These are phyloP conservation scores for Chara braunii DNA, from an alignment of 139 green algal genomes.

Conservation along the genomic window DNA sequence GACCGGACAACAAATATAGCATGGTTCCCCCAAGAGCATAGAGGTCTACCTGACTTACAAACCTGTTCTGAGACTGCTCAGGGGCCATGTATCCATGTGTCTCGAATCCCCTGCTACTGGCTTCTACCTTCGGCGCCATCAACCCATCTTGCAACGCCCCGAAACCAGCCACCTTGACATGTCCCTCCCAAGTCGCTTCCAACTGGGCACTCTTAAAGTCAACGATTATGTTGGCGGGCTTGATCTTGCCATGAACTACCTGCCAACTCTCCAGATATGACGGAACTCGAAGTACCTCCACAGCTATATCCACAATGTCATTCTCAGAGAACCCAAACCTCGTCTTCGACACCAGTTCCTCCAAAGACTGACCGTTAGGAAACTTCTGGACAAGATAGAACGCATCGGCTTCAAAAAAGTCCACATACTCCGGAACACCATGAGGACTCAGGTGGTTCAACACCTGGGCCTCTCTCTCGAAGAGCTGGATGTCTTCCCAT, in stretches of 20 bases:
- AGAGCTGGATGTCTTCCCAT: conserved; percentile 84
- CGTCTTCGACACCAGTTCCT: conserved; percentile 7
- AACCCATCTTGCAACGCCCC: no score
- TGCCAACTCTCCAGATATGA: conserved; percentile 68
- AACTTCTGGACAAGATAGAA: conserved; percentile 87
- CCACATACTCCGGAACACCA: conserved; percentile 71
- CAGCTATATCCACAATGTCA: conserved; percentile 32
- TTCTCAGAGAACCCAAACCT: conserved; percentile 14
- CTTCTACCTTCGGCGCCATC: no score
- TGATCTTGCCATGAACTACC: no score
- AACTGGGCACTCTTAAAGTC: no score
- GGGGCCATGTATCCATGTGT: conserved; percentile 88
- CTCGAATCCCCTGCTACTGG: conserved; percentile 72
- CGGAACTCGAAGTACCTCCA: conserved; percentile 62
- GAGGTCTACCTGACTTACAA: conserved; percentile 65
- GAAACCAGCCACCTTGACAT: no score
- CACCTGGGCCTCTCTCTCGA: conserved; percentile 72
- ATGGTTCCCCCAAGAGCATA: conserved; percentile 82
- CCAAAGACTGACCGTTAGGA: conserved; percentile 55
- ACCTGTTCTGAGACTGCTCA: conserved; percentile 74
- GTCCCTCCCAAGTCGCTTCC: no score
- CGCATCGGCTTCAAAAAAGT: conserved; percentile 81
- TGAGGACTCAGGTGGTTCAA: conserved; percentile 50
- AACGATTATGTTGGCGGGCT: no score
- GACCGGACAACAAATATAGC: conserved; percentile 76